These are phyloP conservation scores for Globisporangium recalcitrans DNA, from an alignment of 352 stramenopile species.

Conservation along the genomic window DNA sequence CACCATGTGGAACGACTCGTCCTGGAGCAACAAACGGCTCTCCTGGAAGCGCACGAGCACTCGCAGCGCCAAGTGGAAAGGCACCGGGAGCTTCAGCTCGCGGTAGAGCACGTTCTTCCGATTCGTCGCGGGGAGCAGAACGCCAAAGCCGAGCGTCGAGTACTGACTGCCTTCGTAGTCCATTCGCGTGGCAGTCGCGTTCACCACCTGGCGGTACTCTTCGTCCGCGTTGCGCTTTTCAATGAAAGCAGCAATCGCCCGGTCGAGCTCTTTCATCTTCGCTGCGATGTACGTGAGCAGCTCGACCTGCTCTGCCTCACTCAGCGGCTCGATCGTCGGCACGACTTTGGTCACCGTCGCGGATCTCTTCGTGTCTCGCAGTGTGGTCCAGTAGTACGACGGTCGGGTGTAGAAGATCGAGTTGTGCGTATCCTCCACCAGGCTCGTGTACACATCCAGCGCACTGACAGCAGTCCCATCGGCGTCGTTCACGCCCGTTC, in stretches of 20 bases:
- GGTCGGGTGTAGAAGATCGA: constrained; percentile 28
- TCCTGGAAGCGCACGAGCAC: constrained; percentile 55
- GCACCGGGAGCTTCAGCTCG: constrained; percentile 44
- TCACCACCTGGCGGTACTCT: constrained; percentile 34
- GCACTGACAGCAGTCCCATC: constrained; percentile 8
- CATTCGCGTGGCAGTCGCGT: constrained; percentile 24
- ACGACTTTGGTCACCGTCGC: constrained; percentile 24
- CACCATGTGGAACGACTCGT: constrained; percentile 46
- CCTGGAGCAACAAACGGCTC: constrained; percentile 40
- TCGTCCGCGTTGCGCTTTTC: constrained; percentile 24
- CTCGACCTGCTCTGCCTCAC: constrained; percentile 29
- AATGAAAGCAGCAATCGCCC: constrained; percentile 26
- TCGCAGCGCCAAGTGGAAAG: constrained; percentile 50
- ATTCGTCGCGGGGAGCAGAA: constrained; percentile 51
- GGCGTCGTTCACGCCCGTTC: background rate
- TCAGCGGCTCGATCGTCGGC: constrained; percentile 25
- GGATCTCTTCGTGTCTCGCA: constrained; percentile 21
- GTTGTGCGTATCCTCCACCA: constrained; percentile 19
- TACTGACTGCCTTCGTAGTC: constrained; percentile 53
- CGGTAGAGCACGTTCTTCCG: constrained; percentile 45
- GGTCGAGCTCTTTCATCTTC: constrained; percentile 25
- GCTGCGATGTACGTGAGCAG: constrained; percentile 22
- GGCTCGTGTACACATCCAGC: constrained; percentile 29
- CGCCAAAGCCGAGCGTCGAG: constrained; percentile 52
- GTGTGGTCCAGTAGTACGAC: constrained; percentile 42